Conservation (phyloP, 2,329 filamentous ascomycete species). For the Podosphaera xanthii region DNA sequence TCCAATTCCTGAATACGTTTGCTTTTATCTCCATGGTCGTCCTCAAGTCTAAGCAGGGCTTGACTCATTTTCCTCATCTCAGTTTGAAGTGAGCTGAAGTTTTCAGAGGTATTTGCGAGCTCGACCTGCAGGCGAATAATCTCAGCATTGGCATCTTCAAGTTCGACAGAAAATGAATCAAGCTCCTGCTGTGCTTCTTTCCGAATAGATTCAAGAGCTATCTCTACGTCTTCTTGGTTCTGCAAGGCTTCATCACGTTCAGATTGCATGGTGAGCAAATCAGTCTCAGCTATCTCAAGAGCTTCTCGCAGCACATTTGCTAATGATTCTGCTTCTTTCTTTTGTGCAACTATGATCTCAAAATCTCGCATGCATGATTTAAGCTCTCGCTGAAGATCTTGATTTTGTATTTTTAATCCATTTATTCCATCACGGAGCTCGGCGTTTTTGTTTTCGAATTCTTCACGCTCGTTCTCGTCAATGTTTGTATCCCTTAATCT, state of each 20-base stretch:
- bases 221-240: slow-evolving; percentile 32
- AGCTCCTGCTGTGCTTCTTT: slow-evolving; percentile 44
- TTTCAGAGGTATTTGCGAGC: slow-evolving; percentile 56
- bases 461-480: slow-evolving; percentile 63
- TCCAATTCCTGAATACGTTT: slow-evolving; percentile 65
- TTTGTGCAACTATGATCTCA: slow-evolving; percentile 43
- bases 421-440: slow-evolving; percentile 72
- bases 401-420: slow-evolving; percentile 67
- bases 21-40: slow-evolving; percentile 62
- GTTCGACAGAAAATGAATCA: slow-evolving; percentile 43
- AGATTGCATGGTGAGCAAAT: slow-evolving; percentile 53
- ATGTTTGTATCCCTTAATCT: slow-evolving; percentile 18
- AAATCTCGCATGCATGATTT: slow-evolving; percentile 62
- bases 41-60: slow-evolving; percentile 64
- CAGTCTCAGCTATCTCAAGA: slow-evolving; percentile 54
- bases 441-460: slow-evolving; percentile 64
- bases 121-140: slow-evolving; percentile 47
- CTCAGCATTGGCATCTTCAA: slow-evolving; percentile 49
- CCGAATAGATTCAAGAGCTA: slow-evolving; percentile 35
- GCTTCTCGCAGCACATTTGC: slow-evolving; percentile 52
- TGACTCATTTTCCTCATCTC: slow-evolving; percentile 89
- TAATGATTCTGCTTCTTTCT: slow-evolving; percentile 34
- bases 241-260: slow-evolving; percentile 73
- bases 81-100: slow-evolving; percentile 72
- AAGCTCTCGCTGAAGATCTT: slow-evolving; percentile 65